Conservation (phyloP, 139 green algal species). For the Closterium sp. region DNA sequence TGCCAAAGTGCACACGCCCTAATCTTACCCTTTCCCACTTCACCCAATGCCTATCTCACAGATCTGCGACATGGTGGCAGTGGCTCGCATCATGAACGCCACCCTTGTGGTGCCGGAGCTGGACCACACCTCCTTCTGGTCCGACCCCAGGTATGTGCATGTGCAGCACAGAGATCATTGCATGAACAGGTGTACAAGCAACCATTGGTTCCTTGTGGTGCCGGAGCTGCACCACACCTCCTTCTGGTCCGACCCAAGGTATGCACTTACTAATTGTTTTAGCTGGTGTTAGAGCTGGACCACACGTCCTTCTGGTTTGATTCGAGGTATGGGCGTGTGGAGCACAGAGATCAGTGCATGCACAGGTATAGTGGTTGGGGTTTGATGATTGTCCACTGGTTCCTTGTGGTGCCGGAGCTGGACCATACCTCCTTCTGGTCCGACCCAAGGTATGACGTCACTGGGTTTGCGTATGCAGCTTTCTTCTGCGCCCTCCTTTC, state of each 20-base stretch:
- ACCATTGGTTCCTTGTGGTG: neutral
- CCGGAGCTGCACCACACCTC: conserved; percentile 26
- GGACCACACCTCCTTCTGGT: conserved; percentile 48
- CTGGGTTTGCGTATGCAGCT: too few species aligned
- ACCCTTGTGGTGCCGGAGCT: conserved; percentile 44
- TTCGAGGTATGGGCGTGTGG: neutral
- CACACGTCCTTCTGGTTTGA: neutral
- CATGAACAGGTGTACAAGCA: neutral
- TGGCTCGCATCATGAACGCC: conserved; percentile 44
- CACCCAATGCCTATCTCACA: neutral
- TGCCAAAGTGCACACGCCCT: too few species aligned
- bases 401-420: neutral
- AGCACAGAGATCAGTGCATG: too few species aligned
- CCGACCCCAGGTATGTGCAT: neutral
- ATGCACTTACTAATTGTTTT: too few species aligned
- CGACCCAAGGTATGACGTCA: too few species aligned
- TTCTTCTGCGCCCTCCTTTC: too few species aligned
- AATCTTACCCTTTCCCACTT: too few species aligned
- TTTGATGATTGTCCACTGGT: too few species aligned
- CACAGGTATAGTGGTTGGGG: neutral
- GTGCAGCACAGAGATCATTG: neutral
- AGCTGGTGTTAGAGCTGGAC: neutral
- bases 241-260: conserved; percentile 38
- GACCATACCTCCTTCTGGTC: too few species aligned
- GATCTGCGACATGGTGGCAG: conserved; percentile 51